Conservation (phyloP, 345 rosid genomes). For the Syzygium jambos region DNA sequence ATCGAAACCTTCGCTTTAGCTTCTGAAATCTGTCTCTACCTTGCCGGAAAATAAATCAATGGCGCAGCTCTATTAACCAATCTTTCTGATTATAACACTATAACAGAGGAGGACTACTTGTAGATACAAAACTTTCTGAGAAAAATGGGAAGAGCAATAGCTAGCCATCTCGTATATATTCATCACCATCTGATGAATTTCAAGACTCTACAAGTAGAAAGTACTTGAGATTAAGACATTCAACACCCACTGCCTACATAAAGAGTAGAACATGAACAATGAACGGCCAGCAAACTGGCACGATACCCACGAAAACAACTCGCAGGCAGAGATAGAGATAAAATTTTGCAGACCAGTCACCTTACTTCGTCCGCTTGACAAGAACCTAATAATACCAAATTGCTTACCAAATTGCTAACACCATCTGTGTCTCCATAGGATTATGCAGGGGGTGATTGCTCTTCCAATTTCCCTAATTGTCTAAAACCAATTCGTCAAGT, state of each 20-base stretch:
- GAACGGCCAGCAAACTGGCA: not conserved
- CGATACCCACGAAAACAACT: not conserved
- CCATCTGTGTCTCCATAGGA: not conserved
- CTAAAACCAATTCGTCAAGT: not conserved
- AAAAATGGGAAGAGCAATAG: not conserved
- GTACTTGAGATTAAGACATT: not conserved
- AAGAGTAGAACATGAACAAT: not conserved
- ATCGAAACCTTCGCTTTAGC: not conserved
- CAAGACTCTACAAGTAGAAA: not conserved
- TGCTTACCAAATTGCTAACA: not conserved
- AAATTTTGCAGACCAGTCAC: too few relatives aligned
- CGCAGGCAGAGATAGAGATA: not conserved
- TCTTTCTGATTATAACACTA: not conserved
- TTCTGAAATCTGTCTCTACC: not conserved
- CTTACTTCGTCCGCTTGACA: not conserved
- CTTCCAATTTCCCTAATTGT: not conserved
- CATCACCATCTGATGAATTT: not conserved
- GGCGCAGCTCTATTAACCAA: not conserved
- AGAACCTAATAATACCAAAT: too few relatives aligned
- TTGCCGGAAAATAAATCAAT: not conserved
- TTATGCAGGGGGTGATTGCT: not conserved
- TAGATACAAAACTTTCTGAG: not conserved
- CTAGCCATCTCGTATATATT: not conserved
- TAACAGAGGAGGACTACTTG: not conserved
- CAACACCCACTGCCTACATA: not conserved